Evolutionary conservation across 257 asterid genomes (phyloP).

Genomic region (Dorcoceras hygrometricum): DNA sequence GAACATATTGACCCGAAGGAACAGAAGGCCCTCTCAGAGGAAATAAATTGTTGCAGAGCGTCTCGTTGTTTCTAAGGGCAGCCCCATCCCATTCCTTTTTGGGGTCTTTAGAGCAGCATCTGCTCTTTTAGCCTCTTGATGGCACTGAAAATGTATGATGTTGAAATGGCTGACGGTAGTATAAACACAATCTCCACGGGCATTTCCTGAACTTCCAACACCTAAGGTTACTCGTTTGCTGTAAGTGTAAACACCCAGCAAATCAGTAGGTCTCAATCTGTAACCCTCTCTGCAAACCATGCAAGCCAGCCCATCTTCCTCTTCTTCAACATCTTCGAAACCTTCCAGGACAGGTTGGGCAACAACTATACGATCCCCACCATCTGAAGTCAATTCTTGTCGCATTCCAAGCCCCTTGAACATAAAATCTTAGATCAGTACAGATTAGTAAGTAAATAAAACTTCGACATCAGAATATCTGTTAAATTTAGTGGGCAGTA

Average conservation of each 20-base stretch:
- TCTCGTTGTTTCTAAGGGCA: slow-evolving; percentile 90
- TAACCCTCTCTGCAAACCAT: slow-evolving; percentile 99
- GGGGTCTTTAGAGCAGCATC: slow-evolving; percentile 89
- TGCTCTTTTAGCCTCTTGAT: slow-evolving; percentile 98
- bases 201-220: slow-evolving; percentile 71
- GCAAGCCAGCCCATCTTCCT: slow-evolving; percentile 95
- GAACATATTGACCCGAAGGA: slow-evolving; percentile 74
- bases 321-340: slow-evolving; percentile 90
- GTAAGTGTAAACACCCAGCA: slow-evolving; percentile 83
- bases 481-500: not conserved
- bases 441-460: slow-evolving; percentile 1
- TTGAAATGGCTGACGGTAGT: slow-evolving; percentile 98
- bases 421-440: slow-evolving; percentile 29
- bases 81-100: slow-evolving; percentile 99
- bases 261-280: slow-evolving; percentile 77
- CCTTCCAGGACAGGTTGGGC: slow-evolving; percentile 86
- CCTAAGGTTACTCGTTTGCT: slow-evolving; percentile 97
- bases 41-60: slow-evolving; percentile 87
- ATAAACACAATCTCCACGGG: slow-evolving; percentile 96
- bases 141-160: slow-evolving; percentile 98
- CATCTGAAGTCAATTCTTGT: slow-evolving; percentile 78
- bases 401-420: slow-evolving; percentile 87
- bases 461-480: not conserved
- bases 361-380: slow-evolving; percentile 91
- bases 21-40: slow-evolving; percentile 88